Conservation (phyloP, 331 rosid genomes). For the Saraca asoca region DNA sequence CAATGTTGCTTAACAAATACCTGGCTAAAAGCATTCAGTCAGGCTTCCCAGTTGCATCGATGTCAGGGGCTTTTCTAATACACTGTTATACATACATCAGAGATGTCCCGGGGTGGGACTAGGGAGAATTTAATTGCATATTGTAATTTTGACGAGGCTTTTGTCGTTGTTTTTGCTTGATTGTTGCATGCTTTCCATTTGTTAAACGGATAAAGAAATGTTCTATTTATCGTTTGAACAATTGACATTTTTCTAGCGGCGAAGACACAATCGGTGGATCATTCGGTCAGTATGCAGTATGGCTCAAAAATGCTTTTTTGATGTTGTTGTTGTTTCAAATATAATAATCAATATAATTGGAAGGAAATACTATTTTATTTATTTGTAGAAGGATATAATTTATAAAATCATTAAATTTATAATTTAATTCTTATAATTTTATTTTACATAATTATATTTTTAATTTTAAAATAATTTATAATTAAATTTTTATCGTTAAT, state of each 20-base stretch:
- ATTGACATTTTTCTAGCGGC: background rate
- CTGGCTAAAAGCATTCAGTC: background rate
- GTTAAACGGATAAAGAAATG: conserved; percentile 26
- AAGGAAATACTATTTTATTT: no score
- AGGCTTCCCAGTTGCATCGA: conserved; percentile 17
- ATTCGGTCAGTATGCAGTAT: no score
- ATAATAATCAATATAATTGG: no score
- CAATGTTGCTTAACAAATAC: background rate
- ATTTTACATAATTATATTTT: no score
- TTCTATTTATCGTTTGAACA: conserved; percentile 5
- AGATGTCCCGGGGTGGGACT: conserved; percentile 5
- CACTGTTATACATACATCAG: conserved; percentile 11
- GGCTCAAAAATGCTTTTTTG: no score
- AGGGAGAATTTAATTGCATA: conserved; percentile 22
- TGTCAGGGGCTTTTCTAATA: conserved; percentile 15
- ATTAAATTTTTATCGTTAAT: no score
- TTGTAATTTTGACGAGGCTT: conserved; percentile 1
- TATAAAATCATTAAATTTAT: no score
- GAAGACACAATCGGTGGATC: no score
- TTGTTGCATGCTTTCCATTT: background rate
- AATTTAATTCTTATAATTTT: no score
- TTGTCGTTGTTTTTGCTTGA: background rate
- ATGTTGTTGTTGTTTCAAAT: no score
- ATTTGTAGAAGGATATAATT: no score
- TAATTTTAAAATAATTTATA: no score